Evolutionary conservation across 345 rosid species (phyloP).

Genomic region (Limnanthes douglasii): DNA sequence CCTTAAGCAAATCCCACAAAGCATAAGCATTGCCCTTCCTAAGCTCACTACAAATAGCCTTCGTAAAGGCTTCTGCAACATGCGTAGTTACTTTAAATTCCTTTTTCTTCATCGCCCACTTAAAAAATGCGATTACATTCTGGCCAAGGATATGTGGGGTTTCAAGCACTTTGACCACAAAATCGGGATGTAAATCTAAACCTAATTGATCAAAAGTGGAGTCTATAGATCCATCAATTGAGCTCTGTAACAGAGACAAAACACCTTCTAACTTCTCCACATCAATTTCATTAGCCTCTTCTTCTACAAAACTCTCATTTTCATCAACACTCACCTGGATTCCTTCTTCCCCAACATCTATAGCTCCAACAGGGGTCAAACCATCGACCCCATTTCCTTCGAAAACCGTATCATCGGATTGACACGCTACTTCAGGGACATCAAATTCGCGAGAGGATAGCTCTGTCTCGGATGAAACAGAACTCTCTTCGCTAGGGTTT

Average conservation of each 20-base stretch:
- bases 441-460: no score
- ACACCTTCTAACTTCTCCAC: constrained; percentile 36
- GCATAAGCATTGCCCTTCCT: constrained; percentile 34
- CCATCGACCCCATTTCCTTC: no score
- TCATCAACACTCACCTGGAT: no score
- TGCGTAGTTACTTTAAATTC: constrained; percentile 18
- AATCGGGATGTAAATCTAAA: constrained; percentile 26
- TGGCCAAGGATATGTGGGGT: constrained; percentile 35
- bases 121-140: constrained; percentile 44
- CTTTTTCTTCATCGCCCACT: constrained; percentile 32
- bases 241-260: constrained; percentile 50
- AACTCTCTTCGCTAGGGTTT: no score
- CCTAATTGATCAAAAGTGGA: constrained; percentile 27
- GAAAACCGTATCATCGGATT: no score
- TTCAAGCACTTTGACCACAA: constrained; percentile 39
- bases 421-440: no score
- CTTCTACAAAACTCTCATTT: no score
- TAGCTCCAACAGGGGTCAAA: no score
- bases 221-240: constrained; percentile 44
- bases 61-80: constrained; percentile 31
- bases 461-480: no score
- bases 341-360: no score
- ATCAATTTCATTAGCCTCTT: constrained; percentile 23
- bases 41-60: constrained; percentile 20
- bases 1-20: constrained; percentile 66